phyloP scores from a whole-genome alignment of 257 asterid genomes.

The Solanum appendiculatum region DNA sequence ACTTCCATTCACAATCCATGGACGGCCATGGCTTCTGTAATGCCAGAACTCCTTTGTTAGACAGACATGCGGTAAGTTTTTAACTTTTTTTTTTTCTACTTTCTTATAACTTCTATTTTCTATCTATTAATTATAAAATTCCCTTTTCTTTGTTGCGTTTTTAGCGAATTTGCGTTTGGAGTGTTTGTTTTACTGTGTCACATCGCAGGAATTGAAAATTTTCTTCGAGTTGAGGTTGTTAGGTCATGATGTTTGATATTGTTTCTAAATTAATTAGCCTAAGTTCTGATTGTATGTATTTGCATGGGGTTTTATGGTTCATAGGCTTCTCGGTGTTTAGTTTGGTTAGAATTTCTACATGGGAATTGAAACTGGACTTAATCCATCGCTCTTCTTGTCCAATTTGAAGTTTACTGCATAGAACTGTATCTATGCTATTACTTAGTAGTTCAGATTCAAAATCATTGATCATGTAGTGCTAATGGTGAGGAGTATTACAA shows the following conservation, averaged over 20 bases:
- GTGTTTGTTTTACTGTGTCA: not conserved
- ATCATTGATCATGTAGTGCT: not conserved
- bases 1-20: not conserved
- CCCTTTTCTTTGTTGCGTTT: not conserved
- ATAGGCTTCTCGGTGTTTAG: not conserved
- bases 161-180: not conserved
- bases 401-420: not conserved
- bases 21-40: conserved; percentile 30
- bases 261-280: not conserved
- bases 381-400: not conserved
- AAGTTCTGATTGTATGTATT: not conserved
- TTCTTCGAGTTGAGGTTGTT: not conserved
- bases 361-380: not conserved
- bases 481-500: not conserved
- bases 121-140: not conserved
- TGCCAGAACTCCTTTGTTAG: conserved; percentile 41
- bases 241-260: not conserved
- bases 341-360: not conserved
- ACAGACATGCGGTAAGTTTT: conserved; percentile 36
- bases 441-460: not conserved
- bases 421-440: not conserved
- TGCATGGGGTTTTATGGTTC: not conserved
- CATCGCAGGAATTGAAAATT: not conserved
- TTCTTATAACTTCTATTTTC: not conserved
- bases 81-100: not conserved